Evolutionary conservation across 2,329 filamentous ascomycete genomes (phyloP).

Genomic region (Arthrocladium fulminans): DNA sequence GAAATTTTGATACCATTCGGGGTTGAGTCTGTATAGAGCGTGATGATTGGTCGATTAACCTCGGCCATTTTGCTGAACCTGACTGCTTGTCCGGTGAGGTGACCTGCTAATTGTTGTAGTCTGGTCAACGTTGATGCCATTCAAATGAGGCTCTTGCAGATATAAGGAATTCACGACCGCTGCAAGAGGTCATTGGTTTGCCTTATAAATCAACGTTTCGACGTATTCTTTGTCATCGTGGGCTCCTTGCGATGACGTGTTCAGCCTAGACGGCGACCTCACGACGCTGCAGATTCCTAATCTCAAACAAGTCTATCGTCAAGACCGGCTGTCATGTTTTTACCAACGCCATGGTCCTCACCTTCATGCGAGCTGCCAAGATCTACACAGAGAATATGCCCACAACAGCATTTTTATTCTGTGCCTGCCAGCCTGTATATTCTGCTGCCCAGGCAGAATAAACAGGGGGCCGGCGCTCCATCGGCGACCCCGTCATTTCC

Average conservation of each 20-base stretch:
- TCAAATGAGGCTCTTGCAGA: too few species aligned
- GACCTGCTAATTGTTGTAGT: constrained; percentile 14
- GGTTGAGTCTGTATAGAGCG: constrained; percentile 72
- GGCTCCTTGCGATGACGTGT: background rate
- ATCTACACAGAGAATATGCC: background rate
- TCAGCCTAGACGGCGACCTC: background rate
- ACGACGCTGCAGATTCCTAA: background rate
- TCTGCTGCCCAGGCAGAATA: constrained; percentile 8
- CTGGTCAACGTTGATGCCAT: constrained; percentile 8
- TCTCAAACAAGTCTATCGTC: too few species aligned
- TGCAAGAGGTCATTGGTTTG: background rate
- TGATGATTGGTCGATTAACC: constrained; percentile 41
- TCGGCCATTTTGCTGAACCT: constrained; percentile 10
- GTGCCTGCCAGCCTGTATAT: background rate
- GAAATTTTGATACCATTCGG: constrained; percentile 87
- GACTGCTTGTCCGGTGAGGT: constrained; percentile 6
- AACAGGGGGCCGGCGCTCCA: background rate
- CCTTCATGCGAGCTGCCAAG: too few species aligned
- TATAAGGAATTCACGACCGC: too few species aligned
- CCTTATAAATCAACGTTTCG: too few species aligned
- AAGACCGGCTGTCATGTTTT: too few species aligned
- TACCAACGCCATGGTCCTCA: too few species aligned
- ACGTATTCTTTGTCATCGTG: background rate
- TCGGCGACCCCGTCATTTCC: background rate
- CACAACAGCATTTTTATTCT: background rate